Evolutionary conservation across 495 filamentous ascomycete species (phyloP), one percentile per base, ranked within the genome.

Genomic region (Pseudevernia furfuracea): DNA sequence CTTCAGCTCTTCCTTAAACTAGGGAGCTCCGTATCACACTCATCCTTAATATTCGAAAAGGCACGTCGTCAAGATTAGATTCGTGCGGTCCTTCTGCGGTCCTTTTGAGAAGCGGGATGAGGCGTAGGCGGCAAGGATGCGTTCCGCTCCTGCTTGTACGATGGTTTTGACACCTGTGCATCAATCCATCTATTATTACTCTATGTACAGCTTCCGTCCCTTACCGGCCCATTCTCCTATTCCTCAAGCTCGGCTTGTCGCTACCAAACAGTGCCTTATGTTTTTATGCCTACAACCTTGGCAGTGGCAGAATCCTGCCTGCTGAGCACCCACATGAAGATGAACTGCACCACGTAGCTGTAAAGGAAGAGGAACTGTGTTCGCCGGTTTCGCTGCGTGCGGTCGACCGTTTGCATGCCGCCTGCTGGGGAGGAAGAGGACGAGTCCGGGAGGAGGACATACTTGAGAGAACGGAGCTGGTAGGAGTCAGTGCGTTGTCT

Each of bases 311-410:
- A 58, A 37, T 75, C 82, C 71, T 83, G 80, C 9, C 83, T 79
- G 64, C 79, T 95, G 64, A 98, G 79, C 66, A 92, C 84, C 88
- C 94, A 93, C 90, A 97, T 97, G 73, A 97, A 96, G 62, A 92
- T 71, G 57, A 97, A 85, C 75, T 98, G 94, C 60, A 96, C 87
- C 21, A 92, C 79, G 75, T 97, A 98, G 46, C 90, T 89, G 77
- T 98, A 98, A 65, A 93, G 77, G 76, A 97, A 97, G 65, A 98
- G 77, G 70, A 98, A 98, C 78, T 97, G 91, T 5, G 92, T 97
- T 62, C 94, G 81, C 73, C 91, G 85, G 75, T 88, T 96, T 71
- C 88, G 84, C 79, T 96, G 92, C 23, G 89, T 84, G 67, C 92
- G 84, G 44, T 86, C 86, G 64, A 92, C 85, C 32, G 89, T 91